Evolutionary conservation across 495 filamentous ascomycete genomes (phyloP), one percentile per base, ranked within the genome.

Genomic region (Tuber indicum): DNA sequence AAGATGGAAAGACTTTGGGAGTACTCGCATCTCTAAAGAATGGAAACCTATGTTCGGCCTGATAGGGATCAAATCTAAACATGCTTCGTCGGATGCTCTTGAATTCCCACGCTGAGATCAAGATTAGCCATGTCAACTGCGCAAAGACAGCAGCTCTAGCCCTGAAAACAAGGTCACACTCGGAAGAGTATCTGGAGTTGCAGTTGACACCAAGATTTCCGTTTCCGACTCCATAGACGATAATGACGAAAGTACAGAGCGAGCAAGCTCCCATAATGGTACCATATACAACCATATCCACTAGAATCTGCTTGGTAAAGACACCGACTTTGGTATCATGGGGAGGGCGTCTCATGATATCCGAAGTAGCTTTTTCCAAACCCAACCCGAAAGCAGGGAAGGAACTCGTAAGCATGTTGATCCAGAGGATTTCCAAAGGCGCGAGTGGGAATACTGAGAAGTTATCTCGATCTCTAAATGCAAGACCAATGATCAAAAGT

Each of bases 251-350:
- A n/a, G 90, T 87, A 21, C 87, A 82, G 1, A 93, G 86, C 44
- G 88, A 89, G 46, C 89, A 85, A 0, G 88, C 86, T 16, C 90
- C 90, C 87, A 92, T 90, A 78, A 90, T 88, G 10, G 87, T 82
- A 32, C 91, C 91, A 80, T 93, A 92, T 0, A 92, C 88, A 74
- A 91, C 84, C 86, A 92, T 92, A 79, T 93, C 91, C n/a, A 87
- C 83, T 62, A 93, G 86, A 72, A 93, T 86, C 80, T 93, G 87
- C 43, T 86, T 84, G 4, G 91, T 91, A 82, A 93, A 93, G 42
- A 93, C 88, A 71, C 91, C 91, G 14, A 85, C 84, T 74, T 89
- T 88, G 46, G 88, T 86, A 74, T 89, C 86, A 74, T 92, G 90
- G 0, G 91, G 91, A 43, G 90, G 89, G 0, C 90, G 87, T 71